Conservation (phyloP, 2,329 filamentous ascomycete genomes). For the Fusarium kyushuense region DNA sequence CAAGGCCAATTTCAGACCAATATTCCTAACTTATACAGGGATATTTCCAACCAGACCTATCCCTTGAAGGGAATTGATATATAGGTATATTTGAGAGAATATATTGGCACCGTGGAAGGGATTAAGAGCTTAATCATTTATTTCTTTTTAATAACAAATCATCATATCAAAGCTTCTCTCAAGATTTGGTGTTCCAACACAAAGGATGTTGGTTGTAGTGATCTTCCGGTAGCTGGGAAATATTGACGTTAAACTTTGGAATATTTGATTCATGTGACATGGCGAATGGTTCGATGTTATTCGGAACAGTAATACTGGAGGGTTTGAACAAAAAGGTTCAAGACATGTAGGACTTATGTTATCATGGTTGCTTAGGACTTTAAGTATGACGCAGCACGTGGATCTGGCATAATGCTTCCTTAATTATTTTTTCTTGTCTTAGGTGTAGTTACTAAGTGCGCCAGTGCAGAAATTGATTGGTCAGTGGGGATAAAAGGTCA, state of each 20-base stretch:
- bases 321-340: not conserved
- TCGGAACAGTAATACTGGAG: not conserved
- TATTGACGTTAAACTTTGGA: constrained; percentile 47
- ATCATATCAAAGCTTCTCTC: too few species aligned
- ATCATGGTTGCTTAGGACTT: not conserved
- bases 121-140: not conserved
- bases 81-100: not conserved
- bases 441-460: too few species aligned
- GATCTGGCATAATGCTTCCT: too few species aligned
- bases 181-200: too few species aligned
- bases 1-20: constrained; percentile 21
- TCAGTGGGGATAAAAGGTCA: not conserved
- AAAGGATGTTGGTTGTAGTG: constrained; percentile 50
- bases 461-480: too few species aligned
- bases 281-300: not conserved
- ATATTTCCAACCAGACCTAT: constrained; percentile 1
- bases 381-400: not conserved
- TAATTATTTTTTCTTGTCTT: too few species aligned
- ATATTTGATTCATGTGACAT: constrained; percentile 13
- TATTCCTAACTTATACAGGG: not conserved
- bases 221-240: constrained; percentile 43
- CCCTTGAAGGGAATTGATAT: not conserved
- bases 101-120: accelerated
- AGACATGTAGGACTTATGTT: not conserved
- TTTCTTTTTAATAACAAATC: too few species aligned